phyloP scores from a whole-genome alignment of 2,329 filamentous ascomycete genomes.

The Talaromyces sp. region DNA sequence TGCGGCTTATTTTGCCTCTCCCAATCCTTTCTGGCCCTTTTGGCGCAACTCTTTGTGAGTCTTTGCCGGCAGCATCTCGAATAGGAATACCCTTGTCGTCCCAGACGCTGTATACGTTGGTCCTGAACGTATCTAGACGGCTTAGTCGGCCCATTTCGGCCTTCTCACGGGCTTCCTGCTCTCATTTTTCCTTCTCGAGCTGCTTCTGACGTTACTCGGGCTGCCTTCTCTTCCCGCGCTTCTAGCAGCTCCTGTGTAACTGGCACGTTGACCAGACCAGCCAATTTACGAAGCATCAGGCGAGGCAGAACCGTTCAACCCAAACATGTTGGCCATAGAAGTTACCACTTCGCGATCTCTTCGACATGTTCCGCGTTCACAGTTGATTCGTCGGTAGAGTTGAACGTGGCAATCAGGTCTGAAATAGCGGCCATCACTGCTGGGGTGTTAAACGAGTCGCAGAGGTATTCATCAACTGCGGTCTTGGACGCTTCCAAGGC shows the following conservation, averaged over 20 bases:
- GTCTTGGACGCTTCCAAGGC: constrained; percentile 51
- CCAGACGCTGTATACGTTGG: constrained; percentile 66
- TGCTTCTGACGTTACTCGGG: constrained; percentile 37
- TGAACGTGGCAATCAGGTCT: constrained; percentile 72
- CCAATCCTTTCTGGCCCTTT: constrained; percentile 86
- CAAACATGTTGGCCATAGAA: constrained; percentile 76
- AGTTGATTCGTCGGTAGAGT: constrained; percentile 47
- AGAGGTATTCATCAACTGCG: constrained; percentile 60
- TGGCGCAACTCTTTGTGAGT: constrained; percentile 69
- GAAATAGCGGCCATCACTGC: constrained; percentile 72
- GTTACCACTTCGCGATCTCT: constrained; percentile 70
- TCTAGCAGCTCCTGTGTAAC: constrained; percentile 55
- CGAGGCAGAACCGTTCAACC: constrained; percentile 50
- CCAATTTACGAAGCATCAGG: constrained; percentile 45
- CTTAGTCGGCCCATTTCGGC: constrained; percentile 54
- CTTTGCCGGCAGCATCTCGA: constrained; percentile 69
- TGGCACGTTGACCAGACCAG: constrained; percentile 63
- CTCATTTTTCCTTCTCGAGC: constrained; percentile 56
- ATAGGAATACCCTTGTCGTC: constrained; percentile 76
- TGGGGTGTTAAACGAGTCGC: constrained; percentile 84
- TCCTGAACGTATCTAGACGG: constrained; percentile 54
- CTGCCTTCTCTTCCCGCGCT: constrained; percentile 51
- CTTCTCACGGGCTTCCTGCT: constrained; percentile 48
- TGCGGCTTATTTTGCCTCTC: constrained; percentile 82
- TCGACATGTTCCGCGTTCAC: constrained; percentile 45